Conservation (phyloP, 2,329 filamentous ascomycete species). For the Fusarium euwallaceae region DNA sequence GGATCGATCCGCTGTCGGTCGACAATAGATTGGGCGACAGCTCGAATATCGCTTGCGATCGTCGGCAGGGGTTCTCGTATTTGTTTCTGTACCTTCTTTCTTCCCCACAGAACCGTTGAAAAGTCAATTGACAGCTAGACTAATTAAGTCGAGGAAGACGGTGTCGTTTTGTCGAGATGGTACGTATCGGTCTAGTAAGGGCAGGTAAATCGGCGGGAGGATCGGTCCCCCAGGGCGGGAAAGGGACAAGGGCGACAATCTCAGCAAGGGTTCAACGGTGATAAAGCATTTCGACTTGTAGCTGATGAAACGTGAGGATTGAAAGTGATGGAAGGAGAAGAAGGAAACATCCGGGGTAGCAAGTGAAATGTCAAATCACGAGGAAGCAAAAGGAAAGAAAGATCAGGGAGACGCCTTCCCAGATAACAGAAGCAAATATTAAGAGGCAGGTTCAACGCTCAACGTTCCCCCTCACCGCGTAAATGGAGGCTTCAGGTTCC, state of each 20-base stretch:
- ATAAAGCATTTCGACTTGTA: slow-evolving; percentile 9
- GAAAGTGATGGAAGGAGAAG: background rate
- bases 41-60: slow-evolving; percentile 27
- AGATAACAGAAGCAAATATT: background rate
- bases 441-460: background rate
- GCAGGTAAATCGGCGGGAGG: background rate
- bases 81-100: background rate
- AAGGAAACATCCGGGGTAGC: background rate
- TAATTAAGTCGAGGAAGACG: background rate
- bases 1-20: slow-evolving; percentile 32
- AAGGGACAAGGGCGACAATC: background rate
- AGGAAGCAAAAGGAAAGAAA: slow-evolving; percentile 14
- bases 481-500: background rate
- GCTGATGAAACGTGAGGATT: background rate
- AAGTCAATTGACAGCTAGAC: background rate
- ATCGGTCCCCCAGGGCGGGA: background rate
- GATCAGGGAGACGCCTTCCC: slow-evolving; percentile 4
- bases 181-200: background rate
- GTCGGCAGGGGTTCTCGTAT: slow-evolving; percentile 34
- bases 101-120: slow-evolving; percentile 4
- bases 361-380: slow-evolving; percentile 17
- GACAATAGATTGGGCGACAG: slow-evolving; percentile 24
- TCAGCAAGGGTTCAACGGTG: slow-evolving; percentile 12
- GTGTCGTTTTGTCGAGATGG: background rate
- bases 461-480: background rate